These are phyloP conservation scores for Yamadazyma oceani DNA, from an alignment of 1,139 yeast species.

Conservation along the genomic window DNA sequence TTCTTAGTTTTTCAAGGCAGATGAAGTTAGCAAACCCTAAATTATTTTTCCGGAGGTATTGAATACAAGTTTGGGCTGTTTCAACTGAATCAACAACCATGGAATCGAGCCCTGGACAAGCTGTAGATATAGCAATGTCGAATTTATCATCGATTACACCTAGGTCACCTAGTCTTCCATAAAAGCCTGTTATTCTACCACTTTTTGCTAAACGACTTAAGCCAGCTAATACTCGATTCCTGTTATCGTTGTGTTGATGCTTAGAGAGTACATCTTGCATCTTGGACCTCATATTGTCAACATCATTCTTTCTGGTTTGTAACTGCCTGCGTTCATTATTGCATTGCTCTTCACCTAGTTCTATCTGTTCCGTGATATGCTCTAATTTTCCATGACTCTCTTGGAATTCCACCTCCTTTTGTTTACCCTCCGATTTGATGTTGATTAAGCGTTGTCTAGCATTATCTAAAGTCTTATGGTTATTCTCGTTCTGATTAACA, in stretches of 20 bases:
- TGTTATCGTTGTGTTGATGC: slow-evolving; percentile 59
- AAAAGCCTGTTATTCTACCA: slow-evolving; percentile 83
- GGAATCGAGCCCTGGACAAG: slow-evolving; percentile 87
- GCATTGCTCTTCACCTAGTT: slow-evolving; percentile 60
- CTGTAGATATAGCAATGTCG: slow-evolving; percentile 94
- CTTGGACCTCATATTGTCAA: slow-evolving; percentile 59
- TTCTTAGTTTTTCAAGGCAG: slow-evolving; percentile 70
- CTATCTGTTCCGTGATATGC: slow-evolving; percentile 53
- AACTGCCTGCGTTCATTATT: slow-evolving; percentile 48
- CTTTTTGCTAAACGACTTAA: slow-evolving; percentile 68
- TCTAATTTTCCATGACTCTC: slow-evolving; percentile 45
- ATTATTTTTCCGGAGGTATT: slow-evolving; percentile 77
- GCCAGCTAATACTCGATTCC: slow-evolving; percentile 71
- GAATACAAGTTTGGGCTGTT: slow-evolving; percentile 89
- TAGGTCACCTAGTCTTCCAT: slow-evolving; percentile 88
- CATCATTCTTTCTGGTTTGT: slow-evolving; percentile 51
- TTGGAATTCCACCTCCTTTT: slow-evolving; percentile 47
- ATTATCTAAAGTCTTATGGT: slow-evolving; percentile 46
- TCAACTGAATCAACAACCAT: slow-evolving; percentile 94
- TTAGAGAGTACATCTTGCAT: slow-evolving; percentile 65
- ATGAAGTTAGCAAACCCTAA: slow-evolving; percentile 91
- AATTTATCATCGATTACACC: slow-evolving; percentile 86
- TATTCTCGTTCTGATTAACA: slow-evolving; percentile 44
- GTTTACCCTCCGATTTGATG: slow-evolving; percentile 53
- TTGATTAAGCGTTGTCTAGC: slow-evolving; percentile 48